Evolutionary conservation across 768 basidiomycete species (phyloP), one percentile per base, ranked within the genome.

Genomic region (Suillus placidus): DNA sequence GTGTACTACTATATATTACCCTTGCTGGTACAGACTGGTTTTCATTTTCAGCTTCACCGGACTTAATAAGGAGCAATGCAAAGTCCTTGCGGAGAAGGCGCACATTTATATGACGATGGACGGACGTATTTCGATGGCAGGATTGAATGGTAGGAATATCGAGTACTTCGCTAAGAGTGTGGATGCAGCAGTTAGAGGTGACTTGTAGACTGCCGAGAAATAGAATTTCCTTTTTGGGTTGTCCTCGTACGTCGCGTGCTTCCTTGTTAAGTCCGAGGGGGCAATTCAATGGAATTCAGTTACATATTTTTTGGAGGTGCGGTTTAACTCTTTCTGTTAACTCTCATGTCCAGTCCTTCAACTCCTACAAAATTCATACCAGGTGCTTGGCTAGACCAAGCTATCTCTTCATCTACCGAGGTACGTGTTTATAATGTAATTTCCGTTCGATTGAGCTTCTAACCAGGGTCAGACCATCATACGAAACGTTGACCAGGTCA

Each of bases 101-200:
- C 93, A 96, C 75, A 83, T 97, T 68, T 97, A 97, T 80, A 92
- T 96, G 92, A 96, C 95, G n/a, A 83, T 85, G 64, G 92, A 96
- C 76, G 95, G 95, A 23, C 90, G 95, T 70, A 95, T 96, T 71
- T 94, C 93, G 52, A 97, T 96, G 94, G 93, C 94, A 67, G 95
- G 93, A 40, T 79, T 97, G 73, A 97, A 96, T 82, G 79, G 79
- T 66, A 75, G 79, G 73, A 97, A 97, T 83, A 87, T 97, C 71
- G 88, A 89, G 72, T 93, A 96, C 83, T 95, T 97, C 76, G 94
- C 95, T 3, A 84, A 94, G 80, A 87, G 88, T 72, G 90, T 97
- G 64, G 85, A 93, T 78, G 87, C 87, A 71, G 93, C 89, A 66
- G 93, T 95, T 69, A 89, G 86, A 80, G 90, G 91, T 69, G 83